phyloP scores from a whole-genome alignment of 208 protist species.

The Acanthamoeba lugdunensis region DNA sequence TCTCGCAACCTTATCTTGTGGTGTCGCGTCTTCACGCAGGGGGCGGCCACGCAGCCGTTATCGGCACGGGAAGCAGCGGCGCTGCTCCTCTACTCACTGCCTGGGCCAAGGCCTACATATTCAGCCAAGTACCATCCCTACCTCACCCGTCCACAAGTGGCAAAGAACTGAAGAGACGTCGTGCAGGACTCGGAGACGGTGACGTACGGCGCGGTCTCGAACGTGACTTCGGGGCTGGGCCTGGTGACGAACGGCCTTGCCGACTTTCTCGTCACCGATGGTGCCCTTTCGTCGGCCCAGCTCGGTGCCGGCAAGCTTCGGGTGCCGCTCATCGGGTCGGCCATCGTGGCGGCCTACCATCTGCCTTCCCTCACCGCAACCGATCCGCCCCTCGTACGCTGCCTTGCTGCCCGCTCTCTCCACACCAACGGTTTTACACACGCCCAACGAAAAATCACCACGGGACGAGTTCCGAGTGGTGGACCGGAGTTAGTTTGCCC shows the following conservation, averaged over 20 bases:
- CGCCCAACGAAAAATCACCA: no score
- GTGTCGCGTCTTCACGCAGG: background rate
- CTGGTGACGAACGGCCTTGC: background rate
- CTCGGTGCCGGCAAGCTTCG: background rate
- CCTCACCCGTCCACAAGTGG: background rate
- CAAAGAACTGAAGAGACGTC: background rate
- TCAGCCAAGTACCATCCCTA: background rate
- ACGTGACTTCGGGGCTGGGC: background rate
- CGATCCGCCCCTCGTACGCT: background rate
- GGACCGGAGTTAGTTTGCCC: background rate
- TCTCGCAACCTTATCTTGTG: no score
- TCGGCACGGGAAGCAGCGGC: background rate
- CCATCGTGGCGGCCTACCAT: slow-evolving; percentile 11
- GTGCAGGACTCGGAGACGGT: background rate
- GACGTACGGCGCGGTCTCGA: background rate
- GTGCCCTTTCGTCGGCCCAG: background rate
- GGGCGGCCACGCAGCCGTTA: background rate
- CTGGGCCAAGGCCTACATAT: slow-evolving; percentile 22
- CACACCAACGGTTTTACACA: background rate
- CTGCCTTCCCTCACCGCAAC: background rate
- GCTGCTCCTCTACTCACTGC: background rate
- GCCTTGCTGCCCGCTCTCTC: background rate
- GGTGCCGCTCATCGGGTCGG: slow-evolving; percentile 27
- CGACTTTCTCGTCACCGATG: slow-evolving; percentile 23
- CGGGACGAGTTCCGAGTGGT: background rate